Base-by-base conservation (phyloP, 306 rosid species). In the Cicer chorassanicum region DNA sequence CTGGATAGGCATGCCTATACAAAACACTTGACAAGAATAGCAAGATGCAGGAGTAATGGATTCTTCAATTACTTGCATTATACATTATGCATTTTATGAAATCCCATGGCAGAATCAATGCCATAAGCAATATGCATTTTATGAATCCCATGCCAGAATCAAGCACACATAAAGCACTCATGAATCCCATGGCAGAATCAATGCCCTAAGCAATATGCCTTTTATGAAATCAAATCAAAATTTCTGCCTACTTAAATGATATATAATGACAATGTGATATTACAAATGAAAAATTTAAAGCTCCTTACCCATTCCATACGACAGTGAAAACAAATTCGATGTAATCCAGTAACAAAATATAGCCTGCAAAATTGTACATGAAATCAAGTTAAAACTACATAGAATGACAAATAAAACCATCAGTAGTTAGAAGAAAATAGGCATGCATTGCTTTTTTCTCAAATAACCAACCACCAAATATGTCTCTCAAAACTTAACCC, bases 291-390 rank as follows among this genome's bases (percentile, higher is more conserved):
- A 40, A 74, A 9, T 6, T 68, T 59, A 53, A 71, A 82, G 64
- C 41, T 76, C 69, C 95, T 90, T 84, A 94, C 97, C 93, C 9
- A 84, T 67, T 78, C 99, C 97, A 70, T 90, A 91, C 0, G 12
- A 3, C 55, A 94, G 87, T 1, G 99, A 90, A 80, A 94, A 94
- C 83, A 88, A 48, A 77, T 92, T 92, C 67, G 97, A 86, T 11
- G 99, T 94, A 44, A 94, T 2, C 97, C 95, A 94, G 86, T 92
- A 94, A 83, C 97, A 92, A 84, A 92, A 94, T 84, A 94, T 73
- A 65, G 97, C 97, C 95, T 94, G 99, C 95, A 83, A 36, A 72
- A 21, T 69, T 44, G 67, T 50, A 39, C 60, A 41, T 21, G 24
- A 75, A 40, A 8, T 53, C 72, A 79, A 50, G 78, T 63, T 71